phyloP scores from a whole-genome alignment of 805 yeast genomes.

The Barnettozyma siamensis region DNA sequence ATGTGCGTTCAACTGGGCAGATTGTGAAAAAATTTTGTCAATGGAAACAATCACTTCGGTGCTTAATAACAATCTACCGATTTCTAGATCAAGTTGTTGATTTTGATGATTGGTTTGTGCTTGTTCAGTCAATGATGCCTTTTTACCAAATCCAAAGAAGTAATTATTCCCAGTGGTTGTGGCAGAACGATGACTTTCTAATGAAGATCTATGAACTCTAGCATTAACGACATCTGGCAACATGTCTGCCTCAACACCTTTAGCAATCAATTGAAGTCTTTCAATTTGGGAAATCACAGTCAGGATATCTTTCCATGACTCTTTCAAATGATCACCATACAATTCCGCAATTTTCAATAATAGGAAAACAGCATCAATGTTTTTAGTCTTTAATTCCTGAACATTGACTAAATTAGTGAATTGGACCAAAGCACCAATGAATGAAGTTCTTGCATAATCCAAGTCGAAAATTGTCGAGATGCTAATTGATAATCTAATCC shows the following conservation, averaged over 20 bases:
- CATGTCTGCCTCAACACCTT: slow-evolving; percentile 76
- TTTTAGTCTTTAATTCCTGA: slow-evolving; percentile 71
- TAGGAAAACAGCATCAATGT: slow-evolving; percentile 71
- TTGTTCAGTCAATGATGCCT: slow-evolving; percentile 54
- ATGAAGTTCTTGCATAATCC: slow-evolving; percentile 81
- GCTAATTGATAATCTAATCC: slow-evolving; percentile 74
- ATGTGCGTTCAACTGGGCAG: slow-evolving; percentile 70
- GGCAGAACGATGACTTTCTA: slow-evolving; percentile 45
- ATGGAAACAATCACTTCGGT: slow-evolving; percentile 73
- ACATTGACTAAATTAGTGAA: slow-evolving; percentile 76
- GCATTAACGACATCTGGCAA: slow-evolving; percentile 85
- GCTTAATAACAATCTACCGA: slow-evolving; percentile 51
- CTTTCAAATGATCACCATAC: slow-evolving; percentile 69
- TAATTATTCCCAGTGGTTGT: slow-evolving; percentile 32
- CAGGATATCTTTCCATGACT: slow-evolving; percentile 82
- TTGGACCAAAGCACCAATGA: slow-evolving; percentile 84
- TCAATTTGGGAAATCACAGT: slow-evolving; percentile 86
- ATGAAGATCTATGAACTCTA: slow-evolving; percentile 41
- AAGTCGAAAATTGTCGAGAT: slow-evolving; percentile 81
- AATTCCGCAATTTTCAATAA: slow-evolving; percentile 70
- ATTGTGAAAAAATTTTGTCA: slow-evolving; percentile 82
- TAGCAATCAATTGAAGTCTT: slow-evolving; percentile 78
- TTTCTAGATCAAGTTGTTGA: slow-evolving; percentile 56
- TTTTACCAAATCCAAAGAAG: slow-evolving; percentile 52
- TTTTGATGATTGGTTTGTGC: slow-evolving; percentile 68